phyloP scores from a whole-genome alignment of 805 yeast species.

The Saturnispora kantuleensis region DNA sequence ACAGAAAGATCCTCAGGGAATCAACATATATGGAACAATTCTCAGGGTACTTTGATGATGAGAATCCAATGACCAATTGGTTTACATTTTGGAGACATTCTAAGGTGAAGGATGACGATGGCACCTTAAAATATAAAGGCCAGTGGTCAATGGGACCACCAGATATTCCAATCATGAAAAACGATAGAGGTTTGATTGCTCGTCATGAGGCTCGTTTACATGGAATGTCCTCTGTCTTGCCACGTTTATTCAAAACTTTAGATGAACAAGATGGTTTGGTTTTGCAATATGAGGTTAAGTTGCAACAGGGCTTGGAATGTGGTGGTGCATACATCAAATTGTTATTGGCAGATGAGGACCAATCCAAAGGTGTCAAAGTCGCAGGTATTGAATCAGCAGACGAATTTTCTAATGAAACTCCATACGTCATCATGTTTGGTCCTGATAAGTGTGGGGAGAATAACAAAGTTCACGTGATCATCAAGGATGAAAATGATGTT shows the following conservation, averaged over 20 bases:
- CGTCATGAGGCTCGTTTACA: slow-evolving; percentile 71
- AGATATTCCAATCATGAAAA: slow-evolving; percentile 46
- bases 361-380: slow-evolving; percentile 16
- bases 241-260: slow-evolving; percentile 36
- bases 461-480: slow-evolving; percentile 71
- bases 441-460: slow-evolving; percentile 84
- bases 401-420: slow-evolving; percentile 54
- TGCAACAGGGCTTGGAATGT: slow-evolving; percentile 69
- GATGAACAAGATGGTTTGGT: slow-evolving; percentile 61
- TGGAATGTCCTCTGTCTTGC: slow-evolving; percentile 63
- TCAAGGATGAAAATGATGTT: slow-evolving; percentile 53
- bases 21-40: slow-evolving; percentile 30
- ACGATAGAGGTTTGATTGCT: slow-evolving; percentile 70
- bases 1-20: slow-evolving; percentile 15
- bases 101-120: slow-evolving; percentile 40
- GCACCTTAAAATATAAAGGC: slow-evolving; percentile 55
- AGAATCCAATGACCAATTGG: slow-evolving; percentile 45
- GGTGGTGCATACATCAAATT: slow-evolving; percentile 88
- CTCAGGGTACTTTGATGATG: slow-evolving; percentile 43
- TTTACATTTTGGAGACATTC: slow-evolving; percentile 52
- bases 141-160: slow-evolving; percentile 69
- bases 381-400: slow-evolving; percentile 2
- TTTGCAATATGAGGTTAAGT: slow-evolving; percentile 80
- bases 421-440: slow-evolving; percentile 86
- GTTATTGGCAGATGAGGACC: slow-evolving; percentile 35